Percentiles rank a stretch among this genome's conserved stretches.
phyloP scores from a whole-genome alignment of 805 yeast genomes.

The Kazachstania viticola region DNA sequence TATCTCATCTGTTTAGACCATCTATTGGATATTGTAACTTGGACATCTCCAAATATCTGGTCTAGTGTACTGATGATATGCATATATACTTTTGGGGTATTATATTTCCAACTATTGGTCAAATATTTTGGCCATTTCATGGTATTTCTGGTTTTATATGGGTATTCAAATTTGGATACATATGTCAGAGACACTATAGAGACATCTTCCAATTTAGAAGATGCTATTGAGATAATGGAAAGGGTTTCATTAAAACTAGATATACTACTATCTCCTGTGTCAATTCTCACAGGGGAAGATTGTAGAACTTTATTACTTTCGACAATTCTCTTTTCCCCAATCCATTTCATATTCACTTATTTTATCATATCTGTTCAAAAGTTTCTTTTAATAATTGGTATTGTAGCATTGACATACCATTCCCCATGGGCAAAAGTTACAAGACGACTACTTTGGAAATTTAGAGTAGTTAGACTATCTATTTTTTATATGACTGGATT shows the following conservation, averaged over 20 bases:
- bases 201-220: conserved; percentile 70
- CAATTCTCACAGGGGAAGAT: conserved; percentile 69
- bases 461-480: conserved; percentile 52
- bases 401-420: conserved; percentile 66
- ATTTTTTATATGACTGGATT: conserved; percentile 82
- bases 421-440: conserved; percentile 77
- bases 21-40: conserved; percentile 61
- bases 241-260: conserved; percentile 68
- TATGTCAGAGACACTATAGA: conserved; percentile 40
- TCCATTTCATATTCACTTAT: conserved; percentile 59
- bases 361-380: conserved; percentile 63
- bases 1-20: conserved; percentile 68
- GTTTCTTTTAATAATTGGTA: conserved; percentile 46
- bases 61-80: conserved; percentile 43
- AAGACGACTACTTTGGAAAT: conserved; percentile 76
- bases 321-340: conserved; percentile 74
- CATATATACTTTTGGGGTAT: conserved; percentile 42
- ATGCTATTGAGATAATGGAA: conserved; percentile 66
- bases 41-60: conserved; percentile 87
- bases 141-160: conserved; percentile 44
- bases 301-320: conserved; percentile 72
- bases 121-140: conserved; percentile 72
- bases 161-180: conserved; percentile 48
- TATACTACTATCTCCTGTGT: conserved; percentile 67
- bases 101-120: conserved; percentile 63